Evolutionary conservation across 2,329 filamentous ascomycete genomes (phyloP), one percentile per base, ranked within the genome.

Genomic region (Aurifilum marmelostoma): DNA sequence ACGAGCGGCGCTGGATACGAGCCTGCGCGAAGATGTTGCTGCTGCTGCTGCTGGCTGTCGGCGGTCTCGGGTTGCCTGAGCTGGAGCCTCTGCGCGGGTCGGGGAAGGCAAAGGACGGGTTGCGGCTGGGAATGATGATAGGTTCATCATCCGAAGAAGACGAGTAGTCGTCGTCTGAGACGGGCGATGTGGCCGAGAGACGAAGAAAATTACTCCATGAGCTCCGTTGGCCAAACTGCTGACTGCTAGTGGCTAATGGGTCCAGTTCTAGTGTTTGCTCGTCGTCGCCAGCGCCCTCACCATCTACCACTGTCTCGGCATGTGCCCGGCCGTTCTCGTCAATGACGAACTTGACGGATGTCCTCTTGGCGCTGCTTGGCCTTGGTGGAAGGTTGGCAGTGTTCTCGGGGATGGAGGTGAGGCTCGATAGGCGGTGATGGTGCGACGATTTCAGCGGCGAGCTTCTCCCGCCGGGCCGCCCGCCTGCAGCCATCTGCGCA

Each of bases 81-180:
- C 37, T 54, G 27, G 64, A 71, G 37, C 37, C 64, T 18, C 58
- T 64, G n/a, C 67, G 77, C 0, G 86, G 84, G 66, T 87, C 85
- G 0, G 86, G 86, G 9, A 88, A 77, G 1, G 83, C 84, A 75
- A 89, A 90, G 0, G 88, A 89, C 4, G 81, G 81, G 70, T 83
- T 87, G 58, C 87, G 83, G 75, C 87, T 89, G 39, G 88, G 88
- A 52, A 91, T 87, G 63, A 90, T 83, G 70, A 90, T 90, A 16
- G 87, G 87, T 68, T 90, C 88, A 66, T 90, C 88, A 71, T 91
- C 88, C 4, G 84, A 84, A 0, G 87, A 89, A 1, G 87, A 89
- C 2, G 84, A 84, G 61, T 84, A 84, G 39, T 85, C 80, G 6
- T 80, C 75, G 7, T 64, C 59, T 6, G 11, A 37, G 24, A 63